phyloP scores from a whole-genome alignment of 352 stramenopile species.

The Globisporangium alternatum region DNA sequence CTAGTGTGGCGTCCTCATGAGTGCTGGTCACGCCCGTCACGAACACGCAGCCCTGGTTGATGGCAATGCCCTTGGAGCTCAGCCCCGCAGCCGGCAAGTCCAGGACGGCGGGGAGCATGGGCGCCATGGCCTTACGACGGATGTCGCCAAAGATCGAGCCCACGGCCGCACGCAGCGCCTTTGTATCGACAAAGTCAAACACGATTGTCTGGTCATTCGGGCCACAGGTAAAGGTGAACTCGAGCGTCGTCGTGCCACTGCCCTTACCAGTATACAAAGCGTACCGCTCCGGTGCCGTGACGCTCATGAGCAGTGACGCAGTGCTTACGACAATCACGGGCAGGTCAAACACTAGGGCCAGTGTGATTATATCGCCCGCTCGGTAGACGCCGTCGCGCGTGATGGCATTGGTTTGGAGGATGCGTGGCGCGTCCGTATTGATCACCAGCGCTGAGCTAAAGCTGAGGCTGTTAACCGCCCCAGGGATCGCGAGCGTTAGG shows the following conservation, averaged over 20 bases:
- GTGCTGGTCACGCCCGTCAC: slow-evolving; percentile 34
- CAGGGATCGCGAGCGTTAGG: slow-evolving; percentile 41
- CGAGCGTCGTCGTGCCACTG: slow-evolving; percentile 42
- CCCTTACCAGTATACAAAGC: slow-evolving; percentile 43
- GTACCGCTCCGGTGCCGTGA: slow-evolving; percentile 24
- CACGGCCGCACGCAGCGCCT: slow-evolving; percentile 39
- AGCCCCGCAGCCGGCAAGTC: slow-evolving; percentile 36
- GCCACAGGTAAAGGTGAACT: slow-evolving; percentile 45
- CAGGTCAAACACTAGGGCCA: slow-evolving; percentile 49
- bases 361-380: slow-evolving; percentile 38
- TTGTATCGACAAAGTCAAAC: slow-evolving; percentile 39
- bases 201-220: slow-evolving; percentile 31
- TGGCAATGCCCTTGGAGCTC: slow-evolving; percentile 51
- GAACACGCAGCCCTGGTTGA: slow-evolving; percentile 42
- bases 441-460: slow-evolving; percentile 34
- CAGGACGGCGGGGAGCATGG: slow-evolving; percentile 40
- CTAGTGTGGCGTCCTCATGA: slow-evolving; percentile 50
- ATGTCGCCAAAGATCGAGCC: slow-evolving; percentile 46
- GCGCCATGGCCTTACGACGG: slow-evolving; percentile 30
- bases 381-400: slow-evolving; percentile 64
- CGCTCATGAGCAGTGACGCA: slow-evolving; percentile 38
- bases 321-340: slow-evolving; percentile 36
- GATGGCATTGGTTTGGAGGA: slow-evolving; percentile 42
- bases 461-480: slow-evolving; percentile 38
- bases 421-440: slow-evolving; percentile 41